These are phyloP conservation scores for Spiromyces aspiralis DNA, from an alignment of 371 early-diverging fungal genomes.

Conservation along the genomic window DNA sequence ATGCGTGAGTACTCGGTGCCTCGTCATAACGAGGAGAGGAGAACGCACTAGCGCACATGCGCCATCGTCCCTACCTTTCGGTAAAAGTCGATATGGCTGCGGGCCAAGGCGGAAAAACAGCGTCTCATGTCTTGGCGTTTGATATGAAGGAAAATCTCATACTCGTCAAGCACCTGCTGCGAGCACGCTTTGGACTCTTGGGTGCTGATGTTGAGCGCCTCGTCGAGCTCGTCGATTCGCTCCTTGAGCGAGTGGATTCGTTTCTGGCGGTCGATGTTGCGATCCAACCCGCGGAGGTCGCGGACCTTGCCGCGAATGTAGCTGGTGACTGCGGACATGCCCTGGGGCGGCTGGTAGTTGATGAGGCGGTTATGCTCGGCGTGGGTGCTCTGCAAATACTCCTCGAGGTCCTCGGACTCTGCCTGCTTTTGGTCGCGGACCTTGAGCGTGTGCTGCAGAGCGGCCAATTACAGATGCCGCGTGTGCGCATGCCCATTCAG, in stretches of 20 bases:
- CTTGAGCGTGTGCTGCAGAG: conserved; percentile 51
- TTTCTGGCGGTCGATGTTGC: conserved; percentile 60
- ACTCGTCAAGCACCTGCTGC: neutral
- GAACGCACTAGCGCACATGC: no score
- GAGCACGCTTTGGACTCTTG: conserved; percentile 23
- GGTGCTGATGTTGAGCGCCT: conserved; percentile 55
- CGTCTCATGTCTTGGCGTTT: neutral
- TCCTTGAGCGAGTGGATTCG: conserved; percentile 52
- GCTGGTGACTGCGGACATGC: conserved; percentile 42
- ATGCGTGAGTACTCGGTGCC: no score
- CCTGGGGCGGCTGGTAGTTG: conserved; percentile 32
- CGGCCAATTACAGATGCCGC: neutral
- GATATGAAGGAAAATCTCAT: neutral
- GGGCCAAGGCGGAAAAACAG: neutral
- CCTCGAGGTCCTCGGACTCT: conserved; percentile 75
- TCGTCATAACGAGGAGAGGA: no score
- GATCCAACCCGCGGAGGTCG: conserved; percentile 77
- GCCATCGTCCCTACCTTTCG: neutral
- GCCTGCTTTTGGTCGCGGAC: conserved; percentile 85
- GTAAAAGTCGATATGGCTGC: neutral
- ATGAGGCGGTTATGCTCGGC: conserved; percentile 41
- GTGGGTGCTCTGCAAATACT: conserved; percentile 46
- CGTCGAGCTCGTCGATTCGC: conserved; percentile 62
- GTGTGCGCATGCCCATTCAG: conserved; percentile 9
- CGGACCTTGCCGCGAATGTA: conserved; percentile 77